Evolutionary conservation across 2,329 filamentous ascomycete species (phyloP).

Genomic region (Neofusicoccum sp.): DNA sequence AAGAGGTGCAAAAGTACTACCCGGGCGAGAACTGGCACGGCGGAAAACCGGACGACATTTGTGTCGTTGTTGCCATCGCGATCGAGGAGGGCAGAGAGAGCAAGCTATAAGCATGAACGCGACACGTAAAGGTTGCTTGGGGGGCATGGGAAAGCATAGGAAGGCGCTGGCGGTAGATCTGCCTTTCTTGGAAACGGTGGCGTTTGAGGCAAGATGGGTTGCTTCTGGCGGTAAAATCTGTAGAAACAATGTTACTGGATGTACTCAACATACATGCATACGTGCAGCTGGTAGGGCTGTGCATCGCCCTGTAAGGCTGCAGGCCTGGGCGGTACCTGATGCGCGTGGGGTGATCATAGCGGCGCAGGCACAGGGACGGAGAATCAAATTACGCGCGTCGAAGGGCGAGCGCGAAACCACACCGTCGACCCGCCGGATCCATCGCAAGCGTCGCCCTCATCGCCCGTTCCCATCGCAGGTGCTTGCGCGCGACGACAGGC

Average conservation of each 20-base stretch:
- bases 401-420: not conserved
- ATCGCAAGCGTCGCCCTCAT: not conserved
- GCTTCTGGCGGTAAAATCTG: not conserved
- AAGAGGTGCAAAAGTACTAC: slow-evolving; percentile 86
- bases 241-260: slow-evolving; percentile 3
- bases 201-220: not conserved
- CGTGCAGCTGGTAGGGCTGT: not conserved
- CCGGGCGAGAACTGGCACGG: slow-evolving; percentile 86
- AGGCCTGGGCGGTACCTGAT: not conserved
- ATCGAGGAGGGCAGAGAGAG: slow-evolving; percentile 21
- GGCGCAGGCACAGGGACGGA: slow-evolving; percentile 6
- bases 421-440: not conserved
- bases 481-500: slow-evolving; percentile 2
- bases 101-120: not conserved
- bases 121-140: not conserved
- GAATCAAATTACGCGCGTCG: slow-evolving; percentile 1
- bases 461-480: not conserved
- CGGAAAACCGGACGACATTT: slow-evolving; percentile 96
- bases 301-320: not conserved
- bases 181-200: not conserved
- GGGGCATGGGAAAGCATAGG: not conserved
- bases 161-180: slow-evolving; percentile 10
- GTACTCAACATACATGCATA: not conserved
- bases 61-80: slow-evolving; percentile 68
- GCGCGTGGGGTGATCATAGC: slow-evolving; percentile 12